Evolutionary conservation across 495 filamentous ascomycete species (phyloP).

Genomic region (Lentithecium fluviatile): DNA sequence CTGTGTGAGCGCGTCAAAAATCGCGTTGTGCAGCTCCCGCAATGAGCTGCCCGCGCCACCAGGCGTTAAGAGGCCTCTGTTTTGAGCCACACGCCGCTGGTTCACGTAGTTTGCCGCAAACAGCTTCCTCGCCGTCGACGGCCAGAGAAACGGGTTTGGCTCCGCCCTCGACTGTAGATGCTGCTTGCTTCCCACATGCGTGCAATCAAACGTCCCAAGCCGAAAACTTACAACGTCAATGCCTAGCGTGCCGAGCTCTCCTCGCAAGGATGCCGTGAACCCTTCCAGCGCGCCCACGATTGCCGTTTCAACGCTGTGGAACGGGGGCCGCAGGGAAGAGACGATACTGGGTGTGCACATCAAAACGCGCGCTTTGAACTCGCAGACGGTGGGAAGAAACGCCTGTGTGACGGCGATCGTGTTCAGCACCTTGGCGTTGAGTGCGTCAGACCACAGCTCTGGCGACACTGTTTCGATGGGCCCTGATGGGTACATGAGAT

Average conservation of each 20-base stretch:
- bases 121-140: slow-evolving; percentile 30
- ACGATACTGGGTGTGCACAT: slow-evolving; percentile 84
- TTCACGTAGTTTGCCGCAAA: slow-evolving; percentile 54
- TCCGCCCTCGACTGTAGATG: slow-evolving; percentile 37
- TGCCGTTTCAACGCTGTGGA: slow-evolving; percentile 77
- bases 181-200: slow-evolving; percentile 44
- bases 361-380: slow-evolving; percentile 58
- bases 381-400: slow-evolving; percentile 77
- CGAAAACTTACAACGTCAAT: slow-evolving; percentile 80
- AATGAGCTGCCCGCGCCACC: slow-evolving; percentile 63
- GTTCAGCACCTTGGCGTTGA: slow-evolving; percentile 90
- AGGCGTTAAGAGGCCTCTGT: slow-evolving; percentile 46
- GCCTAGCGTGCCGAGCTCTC: slow-evolving; percentile 69
- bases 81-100: slow-evolving; percentile 47
- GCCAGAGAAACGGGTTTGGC: slow-evolving; percentile 35
- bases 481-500: slow-evolving; percentile 66
- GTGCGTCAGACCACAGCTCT: slow-evolving; percentile 77
- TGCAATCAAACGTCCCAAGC: slow-evolving; percentile 80
- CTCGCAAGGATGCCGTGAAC: slow-evolving; percentile 72
- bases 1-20: slow-evolving; percentile 79
- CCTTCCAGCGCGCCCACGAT: slow-evolving; percentile 73
- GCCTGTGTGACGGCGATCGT: slow-evolving; percentile 82
- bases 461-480: slow-evolving; percentile 80
- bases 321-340: slow-evolving; percentile 76
- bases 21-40: slow-evolving; percentile 73